These are phyloP conservation scores for Candida boidinii DNA, from an alignment of 805 yeast genomes.

Conservation along the genomic window DNA sequence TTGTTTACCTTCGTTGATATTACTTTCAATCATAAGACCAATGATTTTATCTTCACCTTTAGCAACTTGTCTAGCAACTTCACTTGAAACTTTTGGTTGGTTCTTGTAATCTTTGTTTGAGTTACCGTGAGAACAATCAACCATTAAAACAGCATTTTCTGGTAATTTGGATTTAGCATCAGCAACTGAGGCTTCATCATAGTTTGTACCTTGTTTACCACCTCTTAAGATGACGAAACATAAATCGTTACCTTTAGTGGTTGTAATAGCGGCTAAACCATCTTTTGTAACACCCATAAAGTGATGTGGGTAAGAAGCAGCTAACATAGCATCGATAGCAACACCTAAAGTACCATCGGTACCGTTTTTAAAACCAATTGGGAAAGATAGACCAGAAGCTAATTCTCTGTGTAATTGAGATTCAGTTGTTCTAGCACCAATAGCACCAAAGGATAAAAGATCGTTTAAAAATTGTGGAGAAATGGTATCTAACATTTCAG, in stretches of 20 bases:
- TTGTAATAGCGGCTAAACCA: conserved; percentile 93
- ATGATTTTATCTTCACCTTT: conserved; percentile 73
- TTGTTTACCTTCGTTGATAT: conserved; percentile 89
- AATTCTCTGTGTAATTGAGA: conserved; percentile 96
- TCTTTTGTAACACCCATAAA: conserved; percentile 96
- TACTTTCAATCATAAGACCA: conserved; percentile 94
- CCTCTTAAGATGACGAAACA: conserved; percentile 95
- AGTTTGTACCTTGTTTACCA: conserved; percentile 90
- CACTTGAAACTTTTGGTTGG: conserved; percentile 86
- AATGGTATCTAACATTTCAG: conserved; percentile 97
- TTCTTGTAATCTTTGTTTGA: conserved; percentile 89
- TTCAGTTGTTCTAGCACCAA: conserved; percentile 98
- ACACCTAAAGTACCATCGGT: conserved; percentile 93
- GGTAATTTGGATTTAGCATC: conserved; percentile 38
- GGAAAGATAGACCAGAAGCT: conserved; percentile 97
- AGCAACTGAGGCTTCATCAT: conserved; percentile 67
- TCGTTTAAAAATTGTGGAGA: conserved; percentile 94
- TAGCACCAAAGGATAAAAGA: conserved; percentile 88
- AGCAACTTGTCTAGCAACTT: conserved; percentile 74
- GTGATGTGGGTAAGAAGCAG: conserved; percentile 89
- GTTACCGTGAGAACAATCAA: conserved; percentile 98
- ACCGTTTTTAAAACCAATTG: conserved; percentile 97
- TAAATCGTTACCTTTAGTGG: conserved; percentile 91
- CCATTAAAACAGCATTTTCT: conserved; percentile 60
- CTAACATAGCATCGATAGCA: conserved; percentile 88